These are phyloP conservation scores for Saccharomycopsis malanga DNA, from an alignment of 805 yeast genomes.

Conservation along the genomic window DNA sequence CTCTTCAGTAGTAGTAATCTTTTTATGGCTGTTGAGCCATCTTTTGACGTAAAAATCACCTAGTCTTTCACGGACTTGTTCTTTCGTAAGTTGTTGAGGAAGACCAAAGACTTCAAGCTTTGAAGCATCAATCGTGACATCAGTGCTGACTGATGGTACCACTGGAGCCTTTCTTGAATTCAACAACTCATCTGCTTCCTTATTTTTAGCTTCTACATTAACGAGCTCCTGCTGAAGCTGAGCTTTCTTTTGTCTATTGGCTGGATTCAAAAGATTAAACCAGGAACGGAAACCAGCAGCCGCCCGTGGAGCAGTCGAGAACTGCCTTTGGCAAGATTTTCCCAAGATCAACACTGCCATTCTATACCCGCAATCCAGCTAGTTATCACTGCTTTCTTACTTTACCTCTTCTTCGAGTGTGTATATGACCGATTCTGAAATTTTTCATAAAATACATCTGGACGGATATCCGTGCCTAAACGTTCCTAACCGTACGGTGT, in stretches of 20 bases:
- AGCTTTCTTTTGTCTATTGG: slow-evolving; percentile 8
- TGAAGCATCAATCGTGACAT: too few relatives aligned
- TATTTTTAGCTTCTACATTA: slow-evolving; percentile 12
- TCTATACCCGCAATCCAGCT: too few relatives aligned
- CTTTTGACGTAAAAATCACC: slow-evolving; percentile 13
- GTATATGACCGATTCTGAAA: too few relatives aligned
- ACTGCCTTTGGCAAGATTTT: neutral
- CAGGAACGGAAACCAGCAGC: slow-evolving; percentile 6
- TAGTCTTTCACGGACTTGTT: slow-evolving; percentile 12
- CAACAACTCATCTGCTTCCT: slow-evolving; percentile 9
- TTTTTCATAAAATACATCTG: too few relatives aligned
- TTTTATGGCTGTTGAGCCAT: slow-evolving; percentile 13
- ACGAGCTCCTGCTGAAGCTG: slow-evolving; percentile 7
- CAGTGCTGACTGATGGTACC: neutral
- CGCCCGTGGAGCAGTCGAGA: slow-evolving; percentile 1
- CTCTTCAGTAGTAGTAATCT: slow-evolving; percentile 10
- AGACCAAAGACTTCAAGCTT: slow-evolving; percentile 19
- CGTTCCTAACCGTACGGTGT: too few relatives aligned
- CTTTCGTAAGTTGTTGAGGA: slow-evolving; percentile 15
- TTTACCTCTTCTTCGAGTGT: too few relatives aligned
- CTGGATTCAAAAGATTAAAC: slow-evolving; percentile 17
- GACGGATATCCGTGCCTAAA: too few relatives aligned
- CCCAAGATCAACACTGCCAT: too few relatives aligned
- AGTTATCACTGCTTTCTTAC: too few relatives aligned
- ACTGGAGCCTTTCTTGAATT: neutral